A percentile compares a stretch with the other conserved stretches of the same genome.
phyloP scores from a whole-genome alignment of 2,329 filamentous ascomycete species.

The Elsinoe ampelina region DNA sequence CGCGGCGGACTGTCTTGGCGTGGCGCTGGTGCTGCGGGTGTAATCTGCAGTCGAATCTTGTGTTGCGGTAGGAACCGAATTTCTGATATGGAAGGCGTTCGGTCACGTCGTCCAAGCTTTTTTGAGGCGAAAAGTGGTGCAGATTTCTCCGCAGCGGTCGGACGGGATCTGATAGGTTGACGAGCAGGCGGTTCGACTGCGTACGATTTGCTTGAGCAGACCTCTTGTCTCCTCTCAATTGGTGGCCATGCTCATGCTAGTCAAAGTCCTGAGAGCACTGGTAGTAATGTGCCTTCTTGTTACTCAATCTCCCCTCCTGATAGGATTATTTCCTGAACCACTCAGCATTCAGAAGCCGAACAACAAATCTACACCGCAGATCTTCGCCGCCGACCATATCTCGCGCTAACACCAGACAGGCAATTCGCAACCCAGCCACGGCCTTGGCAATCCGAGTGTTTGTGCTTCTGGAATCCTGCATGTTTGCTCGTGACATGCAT shows the following conservation, averaged over 20 bases:
- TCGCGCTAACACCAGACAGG: not conserved
- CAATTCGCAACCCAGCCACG: not conserved
- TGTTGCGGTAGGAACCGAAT: not conserved
- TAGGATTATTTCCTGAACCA: not conserved
- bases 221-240: no score
- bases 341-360: not conserved
- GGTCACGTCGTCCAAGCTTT: not conserved
- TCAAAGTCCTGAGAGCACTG: no score
- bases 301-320: not conserved
- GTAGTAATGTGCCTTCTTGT: no score
- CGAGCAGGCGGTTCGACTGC: no score
- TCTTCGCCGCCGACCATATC: not conserved
- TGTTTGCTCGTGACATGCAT: no score
- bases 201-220: not conserved
- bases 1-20: slow-evolving; percentile 1
- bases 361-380: not conserved
- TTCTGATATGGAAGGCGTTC: not conserved
- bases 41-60: not conserved
- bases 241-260: no score
- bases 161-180: not conserved
- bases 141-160: not conserved
- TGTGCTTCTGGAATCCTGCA: not conserved
- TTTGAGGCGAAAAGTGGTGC: not conserved
- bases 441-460: not conserved
- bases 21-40: no score